Base-by-base conservation (phyloP, 257 asterid species). In the Paulownia fortunei region DNA sequence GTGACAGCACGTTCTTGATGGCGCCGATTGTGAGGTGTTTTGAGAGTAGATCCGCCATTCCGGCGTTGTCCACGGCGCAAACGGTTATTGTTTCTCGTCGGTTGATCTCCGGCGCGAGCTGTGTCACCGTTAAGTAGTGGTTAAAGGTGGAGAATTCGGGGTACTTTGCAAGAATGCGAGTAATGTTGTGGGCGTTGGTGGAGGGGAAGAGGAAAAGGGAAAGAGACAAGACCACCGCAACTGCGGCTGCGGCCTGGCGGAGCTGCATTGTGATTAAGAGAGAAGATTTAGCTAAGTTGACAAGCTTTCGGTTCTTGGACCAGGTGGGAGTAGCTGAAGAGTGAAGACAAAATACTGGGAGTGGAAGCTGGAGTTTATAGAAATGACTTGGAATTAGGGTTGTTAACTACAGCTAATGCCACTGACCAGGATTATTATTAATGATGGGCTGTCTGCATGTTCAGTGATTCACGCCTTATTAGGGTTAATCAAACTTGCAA, bases 51-150 rank as follows among this genome's bases (percentile, higher is more conserved):
- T 86, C 89, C 23, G 82, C 34, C 97, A 91, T 92, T 39, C 77
- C 94, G 80, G 87, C 78, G 72, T 92, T 87, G 80, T 85, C 86
- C 46, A 92, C 94, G 56, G 78, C 92, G 82, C 89, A 87, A 8
- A 92, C 86, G 26, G 96, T 92, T 30, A 92, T 92, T 3, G 98
- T 92, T 16, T 83, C 65, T 0, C 92, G 84, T 21, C 70, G 52
- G 85, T 92, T 88, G 77, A 92, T 89, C 58, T 89, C 96, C 68
- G 75, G 72, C 44, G 93, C 92, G 27, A 92, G 97, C 76, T 83
- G 87, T 1, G 97, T 92, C 6, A 27, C 82, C 0, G 97, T 77
- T 10, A 93, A 60, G 80, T 86, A 88, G 80, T 85, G 90, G 85
- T 84, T 91, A 79, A 93, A 89, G 23, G 88, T 82, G 72, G 97